A percentile compares a stretch with the other conserved stretches of the same genome.
These are phyloP conservation scores for Daucus carota DNA, from an alignment of 129 eudicot genomes.

Conservation along the genomic window DH1_v3.0 NC_030385.2:17774501-17775000, in stretches of 20 bases:
- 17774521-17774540: slow-evolving; percentile 13
- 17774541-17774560: neutral
- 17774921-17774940: too few species aligned
- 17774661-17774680: neutral
- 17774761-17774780: neutral
- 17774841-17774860: neutral
- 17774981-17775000: neutral
- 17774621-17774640: neutral
- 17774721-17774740: neutral
- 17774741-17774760: neutral
- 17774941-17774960: too few species aligned
- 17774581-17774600: neutral
- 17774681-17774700: neutral
- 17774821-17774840: neutral
- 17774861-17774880: too few species aligned
- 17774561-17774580: neutral
- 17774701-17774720: neutral
- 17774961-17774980: neutral
- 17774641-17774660: neutral
- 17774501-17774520: slow-evolving; percentile 10
- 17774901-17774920: too few species aligned
- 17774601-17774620: slow-evolving; percentile 6
- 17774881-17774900: neutral
- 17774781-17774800: neutral
- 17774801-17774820: neutral